Evolutionary conservation across 2,329 filamentous ascomycete species (phyloP).

Genomic region (Fusarium transvaalense): DNA sequence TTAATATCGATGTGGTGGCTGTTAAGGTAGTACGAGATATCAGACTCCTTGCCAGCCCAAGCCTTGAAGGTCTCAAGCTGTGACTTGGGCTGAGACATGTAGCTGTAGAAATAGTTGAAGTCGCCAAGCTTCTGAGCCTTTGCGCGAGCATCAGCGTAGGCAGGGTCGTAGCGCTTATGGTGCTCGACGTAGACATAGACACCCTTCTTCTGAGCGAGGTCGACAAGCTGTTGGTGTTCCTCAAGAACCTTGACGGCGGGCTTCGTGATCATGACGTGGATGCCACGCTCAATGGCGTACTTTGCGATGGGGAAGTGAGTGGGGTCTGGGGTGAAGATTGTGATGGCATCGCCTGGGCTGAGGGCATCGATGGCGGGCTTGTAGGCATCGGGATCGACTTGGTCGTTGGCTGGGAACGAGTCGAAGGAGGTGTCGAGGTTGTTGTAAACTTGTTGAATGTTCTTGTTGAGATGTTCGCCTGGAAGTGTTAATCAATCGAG

Average conservation of each 20-base stretch:
- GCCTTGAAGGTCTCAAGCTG: constrained; percentile 95
- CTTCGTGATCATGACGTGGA: constrained; percentile 95
- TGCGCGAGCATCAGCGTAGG: constrained; percentile 88
- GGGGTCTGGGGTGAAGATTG: constrained; percentile 94
- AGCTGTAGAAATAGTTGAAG: constrained; percentile 98
- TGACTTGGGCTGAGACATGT: constrained; percentile 94
- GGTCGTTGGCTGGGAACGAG: constrained; percentile 82
- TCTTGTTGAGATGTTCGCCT: constrained; percentile 87
- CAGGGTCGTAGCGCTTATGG: constrained; percentile 95
- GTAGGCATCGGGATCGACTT: constrained; percentile 83
- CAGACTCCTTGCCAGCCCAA: constrained; percentile 91
- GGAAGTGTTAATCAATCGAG: constrained; percentile 27
- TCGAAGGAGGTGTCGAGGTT: constrained; percentile 86
- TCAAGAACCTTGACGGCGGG: constrained; percentile 87
- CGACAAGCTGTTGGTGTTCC: constrained; percentile 82
- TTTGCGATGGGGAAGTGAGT: constrained; percentile 93
- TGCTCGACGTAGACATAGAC: constrained; percentile 96
- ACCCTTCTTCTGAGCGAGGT: constrained; percentile 76
- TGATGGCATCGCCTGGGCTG: constrained; percentile 86
- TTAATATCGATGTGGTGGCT: constrained; percentile 93
- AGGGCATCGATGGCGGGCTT: constrained; percentile 89
- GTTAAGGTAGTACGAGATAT: constrained; percentile 97
- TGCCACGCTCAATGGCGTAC: constrained; percentile 87
- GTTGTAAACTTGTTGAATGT: constrained; percentile 91
- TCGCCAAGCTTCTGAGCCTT: constrained; percentile 83